Base-by-base conservation (phyloP, 257 asterid genomes). In the Solanum peruvianum region DNA sequence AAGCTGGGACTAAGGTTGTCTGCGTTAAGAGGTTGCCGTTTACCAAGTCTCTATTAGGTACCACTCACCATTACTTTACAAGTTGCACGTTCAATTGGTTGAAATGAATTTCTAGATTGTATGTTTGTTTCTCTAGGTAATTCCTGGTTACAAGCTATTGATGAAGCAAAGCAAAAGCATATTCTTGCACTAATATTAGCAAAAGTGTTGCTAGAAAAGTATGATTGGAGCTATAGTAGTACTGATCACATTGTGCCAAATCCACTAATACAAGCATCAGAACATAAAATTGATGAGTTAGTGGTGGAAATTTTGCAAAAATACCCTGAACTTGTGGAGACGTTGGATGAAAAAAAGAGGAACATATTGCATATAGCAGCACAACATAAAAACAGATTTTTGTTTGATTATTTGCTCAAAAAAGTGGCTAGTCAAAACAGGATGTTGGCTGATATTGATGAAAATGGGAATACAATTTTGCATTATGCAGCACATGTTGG, bases 131-230 rank as follows among this genome's bases (percentile, higher is more conserved):
- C 45, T 86, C 33, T 13, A 86, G 87, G 88, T 21, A 67, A 42
- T 52, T 60, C 72, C 12, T 86, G 88, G 88, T 60, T 86, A 67
- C 49, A 71, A 73, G 84, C 64, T 20, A 70, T 73, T 15, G 71
- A 71, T 56, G 84, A 47, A 70, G 88, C 83, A 56, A 86, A 86
- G 88, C 88, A 86, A 56, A 86, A 56, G 37, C 88, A 86, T 25
- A 86, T 71, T 0, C 83, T 86, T 47, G 37, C 88, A 73, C 44
- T 47, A 71, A 49, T 49, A 56, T 9, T 86, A 62, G 88, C 88
- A 71, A 71, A 56, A 25, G 15, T n/a, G 47, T 49, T 86, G 35
- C 23, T 86, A 20, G 49, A 44, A 42, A 41, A 21, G 14, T 78
- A 73, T 21, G 88, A 86, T 33, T 86, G 75, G 84, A 86, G 71